Base-by-base conservation (phyloP, 2,329 filamentous ascomycete species). In the Leptosphaerulina australis region DNA sequence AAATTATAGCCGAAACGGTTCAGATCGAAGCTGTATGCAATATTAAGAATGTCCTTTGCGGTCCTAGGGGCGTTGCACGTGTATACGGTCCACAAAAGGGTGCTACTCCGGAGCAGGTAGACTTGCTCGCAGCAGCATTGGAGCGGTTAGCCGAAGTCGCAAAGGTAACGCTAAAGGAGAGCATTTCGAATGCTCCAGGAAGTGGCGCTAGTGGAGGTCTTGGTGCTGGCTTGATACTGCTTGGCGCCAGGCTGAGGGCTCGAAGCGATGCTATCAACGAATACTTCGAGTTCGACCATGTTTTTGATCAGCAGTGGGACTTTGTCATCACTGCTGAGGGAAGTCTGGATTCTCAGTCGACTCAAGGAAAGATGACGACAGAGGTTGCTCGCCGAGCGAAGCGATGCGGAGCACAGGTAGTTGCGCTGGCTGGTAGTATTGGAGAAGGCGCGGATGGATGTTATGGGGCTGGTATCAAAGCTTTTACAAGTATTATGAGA, bases 31-130 rank as follows among this genome's bases (percentile, higher is more conserved):
- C 77, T 2, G 76, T 78, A 0, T 79, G 79, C 50, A 82, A 81
- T 59, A 77, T 77, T 72, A 72, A 79, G 41, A 82, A 81, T 35
- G 69, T 81, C 0, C 71, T 82, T 0, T 80, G 79, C 37, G 80
- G 80, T 2, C 69, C 73, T 4, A 67, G 71, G 3, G 78, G 79
- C 0, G 79, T 81, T 1, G 79, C 79, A 20, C 70, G 75, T 30
- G 72, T 81, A 0, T 82, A 80, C 49, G 79, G 79, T 1, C 76
- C 76, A 0, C 79, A 82, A 54, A 82, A 82, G 50, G 80, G 80
- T 1, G 78, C 80, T 2, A 77, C 71, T 0, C 58, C 66, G 1
- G 62, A 66, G 6, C 76, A 81, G 55, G 76, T 77, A 1, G 70
- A 77, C 21, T 50, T 67, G 0, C 73, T 82, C 4, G 74, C 73